Evolutionary conservation across 1,284 basidiomycete genomes (phyloP), one percentile per base, ranked within the genome.

Genomic region (Cutaneotrichosporon spelunceum): DNA sequence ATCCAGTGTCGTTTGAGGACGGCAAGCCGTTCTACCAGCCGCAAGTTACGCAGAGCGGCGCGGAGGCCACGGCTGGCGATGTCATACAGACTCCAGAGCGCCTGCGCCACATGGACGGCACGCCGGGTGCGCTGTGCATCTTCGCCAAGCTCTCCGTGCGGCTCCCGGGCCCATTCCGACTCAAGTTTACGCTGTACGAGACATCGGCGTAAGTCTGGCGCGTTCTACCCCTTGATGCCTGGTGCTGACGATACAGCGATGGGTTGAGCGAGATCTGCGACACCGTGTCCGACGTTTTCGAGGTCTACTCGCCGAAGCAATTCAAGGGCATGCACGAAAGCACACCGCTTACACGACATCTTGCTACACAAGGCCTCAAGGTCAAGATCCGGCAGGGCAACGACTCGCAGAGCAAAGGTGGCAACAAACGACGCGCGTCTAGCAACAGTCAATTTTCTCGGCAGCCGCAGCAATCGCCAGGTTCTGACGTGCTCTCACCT

Each of bases 301-400:
- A 79, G 59, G 79, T 80, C 21, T 80, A 77, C 59, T 79, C 78
- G 21, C 79, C 79, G 9, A 80, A 80, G 59, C 67, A 77, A 11
- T 80, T 80, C 72, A 77, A 74, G 49, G 79, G 79, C 24, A 80
- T 80, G 79, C 71, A 73, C 16, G 76, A 77, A 45, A 77, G 74
- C 50, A 80, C 79, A 0, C 60, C 70, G 4, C 63, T 80, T 11
- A 80, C 79, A 0, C 67, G 78, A 5, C 78, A 80, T 60, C 70
- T 80, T 9, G 79, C 79, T 0, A 71, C 72, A 19, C 79, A 80
- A 60, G 79, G 79, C 0, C 66, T 79, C 42, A 80, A 79, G 66
- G 73, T 80, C 60, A 80, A 80, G 68, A 66, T 80, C 11, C 64
- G 79, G 24, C 75, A 78, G 13, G 76, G 78, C 56, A 69, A 70